Conservation (phyloP, 106 monocot genomes). For the Dioscorea alata region DNA sequence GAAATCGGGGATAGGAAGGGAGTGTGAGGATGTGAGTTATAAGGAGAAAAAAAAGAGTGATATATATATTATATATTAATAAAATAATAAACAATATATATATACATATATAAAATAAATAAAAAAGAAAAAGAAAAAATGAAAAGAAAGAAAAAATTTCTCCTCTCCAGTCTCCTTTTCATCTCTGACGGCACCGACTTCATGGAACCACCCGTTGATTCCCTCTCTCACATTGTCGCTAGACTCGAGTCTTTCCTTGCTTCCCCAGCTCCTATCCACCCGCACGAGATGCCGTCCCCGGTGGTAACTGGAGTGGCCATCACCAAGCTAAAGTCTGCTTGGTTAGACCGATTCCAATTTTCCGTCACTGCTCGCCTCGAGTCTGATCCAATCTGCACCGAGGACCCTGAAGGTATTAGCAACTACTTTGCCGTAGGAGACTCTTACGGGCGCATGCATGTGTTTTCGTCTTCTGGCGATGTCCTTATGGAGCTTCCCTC, state of each 20-base stretch:
- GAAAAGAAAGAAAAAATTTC: too few species aligned
- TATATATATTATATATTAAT: too few species aligned
- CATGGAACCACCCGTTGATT: slow-evolving; percentile 50
- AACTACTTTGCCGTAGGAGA: slow-evolving; percentile 90
- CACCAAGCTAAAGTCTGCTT: slow-evolving; percentile 41
- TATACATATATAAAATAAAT: too few species aligned
- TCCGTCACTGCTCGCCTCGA: slow-evolving; percentile 50
- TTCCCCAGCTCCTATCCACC: not conserved
- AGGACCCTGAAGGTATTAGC: slow-evolving; percentile 47
- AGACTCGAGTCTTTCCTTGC: slow-evolving; percentile 39
- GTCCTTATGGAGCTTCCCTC: slow-evolving; percentile 40
- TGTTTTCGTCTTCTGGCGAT: slow-evolving; percentile 76
- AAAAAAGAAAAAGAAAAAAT: too few species aligned
- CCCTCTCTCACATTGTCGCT: slow-evolving; percentile 48
- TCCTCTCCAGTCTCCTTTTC: too few species aligned
- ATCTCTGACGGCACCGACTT: too few species aligned
- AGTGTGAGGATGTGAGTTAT: too few species aligned
- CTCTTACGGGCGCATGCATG: slow-evolving; percentile 35
- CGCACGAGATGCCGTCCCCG: not conserved
- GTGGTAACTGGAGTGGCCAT: slow-evolving; percentile 16
- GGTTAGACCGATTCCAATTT: slow-evolving; percentile 69
- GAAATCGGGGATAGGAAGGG: too few species aligned
- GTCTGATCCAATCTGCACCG: slow-evolving; percentile 35
- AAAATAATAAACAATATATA: too few species aligned
- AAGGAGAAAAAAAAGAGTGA: too few species aligned